These are phyloP conservation scores for Psilocybe azurescens DNA, from an alignment of 768 basidiomycete species.

Conservation along the genomic window DNA sequence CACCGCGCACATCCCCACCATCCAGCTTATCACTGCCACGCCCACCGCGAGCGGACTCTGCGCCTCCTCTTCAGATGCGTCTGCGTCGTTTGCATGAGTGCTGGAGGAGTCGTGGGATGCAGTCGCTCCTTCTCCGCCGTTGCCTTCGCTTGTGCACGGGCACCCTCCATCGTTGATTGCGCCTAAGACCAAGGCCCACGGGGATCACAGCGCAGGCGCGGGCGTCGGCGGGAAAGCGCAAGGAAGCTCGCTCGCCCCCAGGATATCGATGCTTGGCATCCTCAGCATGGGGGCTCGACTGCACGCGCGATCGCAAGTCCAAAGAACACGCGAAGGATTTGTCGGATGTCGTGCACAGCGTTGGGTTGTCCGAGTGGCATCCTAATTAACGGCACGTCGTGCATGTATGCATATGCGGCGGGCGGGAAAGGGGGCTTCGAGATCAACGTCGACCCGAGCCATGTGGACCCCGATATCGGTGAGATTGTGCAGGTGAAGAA, in stretches of 20 bases:
- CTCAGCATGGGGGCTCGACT: constrained; percentile 32
- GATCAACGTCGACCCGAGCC: no score
- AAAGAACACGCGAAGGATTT: constrained; percentile 51
- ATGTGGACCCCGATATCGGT: no score
- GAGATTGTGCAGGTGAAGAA: constrained; percentile 30
- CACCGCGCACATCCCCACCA: constrained; percentile 38
- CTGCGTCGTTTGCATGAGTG: constrained; percentile 36
- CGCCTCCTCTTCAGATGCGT: constrained; percentile 36
- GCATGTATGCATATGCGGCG: no score
- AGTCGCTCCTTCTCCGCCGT: no score
- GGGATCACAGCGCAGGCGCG: no score
- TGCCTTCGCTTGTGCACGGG: no score
- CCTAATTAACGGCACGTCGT: neutral
- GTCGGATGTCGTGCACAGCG: constrained; percentile 63
- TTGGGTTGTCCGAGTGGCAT: constrained; percentile 32
- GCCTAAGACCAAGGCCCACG: constrained; percentile 24
- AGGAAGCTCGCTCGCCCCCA: constrained; percentile 65
- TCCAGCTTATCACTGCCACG: constrained; percentile 57
- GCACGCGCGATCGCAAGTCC: constrained; percentile 23
- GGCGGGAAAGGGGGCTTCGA: no score
- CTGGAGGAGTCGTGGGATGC: constrained; percentile 35
- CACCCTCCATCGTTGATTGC: constrained; percentile 18
- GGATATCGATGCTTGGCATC: constrained; percentile 67
- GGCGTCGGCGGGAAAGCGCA: constrained; percentile 28
- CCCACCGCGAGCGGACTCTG: constrained; percentile 55